A percentile compares a stretch with the other conserved stretches of the same genome.
Conservation (phyloP, 2,329 filamentous ascomycete species). For the Trichoderma cornu-damae region DNA sequence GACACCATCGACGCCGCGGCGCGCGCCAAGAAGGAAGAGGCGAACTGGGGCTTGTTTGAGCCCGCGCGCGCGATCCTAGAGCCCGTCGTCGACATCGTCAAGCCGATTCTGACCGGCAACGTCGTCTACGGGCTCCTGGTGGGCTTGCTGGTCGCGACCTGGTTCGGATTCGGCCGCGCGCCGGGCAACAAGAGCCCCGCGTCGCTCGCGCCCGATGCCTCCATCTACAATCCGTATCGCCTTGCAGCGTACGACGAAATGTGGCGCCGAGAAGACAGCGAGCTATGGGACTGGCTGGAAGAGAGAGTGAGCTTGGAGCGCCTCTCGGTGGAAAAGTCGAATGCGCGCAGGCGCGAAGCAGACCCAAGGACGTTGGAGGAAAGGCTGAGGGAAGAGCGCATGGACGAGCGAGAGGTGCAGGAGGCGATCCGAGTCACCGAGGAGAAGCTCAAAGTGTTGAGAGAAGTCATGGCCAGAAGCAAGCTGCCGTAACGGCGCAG, state of each 20-base stretch:
- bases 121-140: constrained; percentile 70
- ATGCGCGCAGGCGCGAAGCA: constrained; percentile 42
- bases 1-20: constrained; percentile 38
- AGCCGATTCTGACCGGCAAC: constrained; percentile 69
- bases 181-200: constrained; percentile 33
- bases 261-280: constrained; percentile 81
- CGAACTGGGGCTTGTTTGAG: constrained; percentile 76
- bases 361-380: constrained; percentile 56
- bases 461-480: constrained; percentile 59
- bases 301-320: constrained; percentile 72
- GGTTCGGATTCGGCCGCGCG: constrained; percentile 60
- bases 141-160: constrained; percentile 66
- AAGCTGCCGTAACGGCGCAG: constrained; percentile 28
- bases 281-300: constrained; percentile 91
- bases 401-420: constrained; percentile 68
- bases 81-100: constrained; percentile 63
- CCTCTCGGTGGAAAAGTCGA: constrained; percentile 36
- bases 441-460: constrained; percentile 72
- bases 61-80: constrained; percentile 65
- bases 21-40: constrained; percentile 40
- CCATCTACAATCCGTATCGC: constrained; percentile 52
- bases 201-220: constrained; percentile 33
- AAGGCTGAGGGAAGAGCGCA: constrained; percentile 52
- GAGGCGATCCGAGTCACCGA: constrained; percentile 83
- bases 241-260: constrained; percentile 86